Evolutionary conservation across 805 yeast genomes (phyloP), one percentile per base, ranked within the genome.

Genomic region (Hanseniaspora hatyaiensis): DNA sequence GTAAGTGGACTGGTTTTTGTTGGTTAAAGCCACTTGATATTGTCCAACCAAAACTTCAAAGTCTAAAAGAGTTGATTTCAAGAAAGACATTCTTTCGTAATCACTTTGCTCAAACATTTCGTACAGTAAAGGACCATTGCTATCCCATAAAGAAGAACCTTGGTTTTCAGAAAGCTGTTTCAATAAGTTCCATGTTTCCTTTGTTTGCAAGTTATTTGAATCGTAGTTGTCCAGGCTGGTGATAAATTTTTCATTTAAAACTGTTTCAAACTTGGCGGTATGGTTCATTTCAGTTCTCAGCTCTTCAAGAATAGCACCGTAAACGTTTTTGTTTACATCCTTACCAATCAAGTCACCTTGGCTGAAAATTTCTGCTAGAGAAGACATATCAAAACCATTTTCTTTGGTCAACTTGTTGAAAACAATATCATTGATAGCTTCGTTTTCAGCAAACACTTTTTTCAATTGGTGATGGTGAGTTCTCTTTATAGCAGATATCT

Each of bases 31-130:
- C 33, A 34, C 50, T 28, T 34, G 33, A 24, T 47, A 34, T 30
- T 40, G 45, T 4, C 44, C 43, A 26, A 40, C 41, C 6, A 42
- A 28, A 9, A 42, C 41, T 24, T 42, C 51, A 57, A 77, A 80
- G 57, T 77, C 77, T 42, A 79, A 67, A 49, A 88, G 69, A 48
- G 79, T 71, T 47, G 78, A 78, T 58, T 84, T 80, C 51, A 85
- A 66, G 50, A 77, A 71, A 51, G 64, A 69, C 62, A 75, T 70
- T 65, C 84, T 77, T 62, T 66, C 66, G 57, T 66, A 71, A 60
- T 86, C 94, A 54, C 80, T 77, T 52, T 69, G 70, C 58, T 85
- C 92, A 59, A 86, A 80, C 53, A 76, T 75, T 54, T 79, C 80
- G 58, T 83, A 81, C 36, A 82, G 75, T 48, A 72, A 76, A 2